Base-by-base conservation (phyloP, 2,329 filamentous ascomycete species). In the Ophiostoma sp. region DNA sequence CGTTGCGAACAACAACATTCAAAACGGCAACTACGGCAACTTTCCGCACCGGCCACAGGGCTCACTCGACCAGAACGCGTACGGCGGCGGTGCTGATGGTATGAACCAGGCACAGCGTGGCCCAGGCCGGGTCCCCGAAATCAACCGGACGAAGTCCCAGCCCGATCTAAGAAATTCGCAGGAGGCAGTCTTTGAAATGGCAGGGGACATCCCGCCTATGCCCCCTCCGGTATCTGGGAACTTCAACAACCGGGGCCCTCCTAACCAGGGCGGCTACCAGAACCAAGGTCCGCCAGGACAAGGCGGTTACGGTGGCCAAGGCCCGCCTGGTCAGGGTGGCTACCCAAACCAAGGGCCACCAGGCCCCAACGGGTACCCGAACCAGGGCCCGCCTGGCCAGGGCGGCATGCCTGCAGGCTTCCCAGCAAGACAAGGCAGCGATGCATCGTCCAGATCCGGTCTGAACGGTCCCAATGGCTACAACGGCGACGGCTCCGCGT, bases 131-230 rank as follows among this genome's bases (percentile, higher is more conserved):
- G 82, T 78, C 49, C 84, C 82, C 36, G 82, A 85, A 72, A 76
- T 88, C 66, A 84, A 81, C 69, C 83, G 84, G 70, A 85, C 87
- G 16, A 87, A 87, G 72, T 91, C 88, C 11, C 88, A 91, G 74
- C 87, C 88, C 42, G 85, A 90, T 74, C 78, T 90, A 69, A 82
- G 85, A 47, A 83, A 87, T 72, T 83, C 84, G 3, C 86, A 90
- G 73, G 82, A 86, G 2, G 90, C 89, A 8, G 83, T 90, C 1
- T 92, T 92, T 72, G 91, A 92, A 74, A 89, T 93, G 83, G 87
- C 85, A 1, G 83, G 80, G 40, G 87, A 91, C 72, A 77, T 88
- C 42, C 87, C 87, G 11, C 80, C 78, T 55, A 78, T 82, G 74
- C 83, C 27, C 27, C 27, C 78, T 67, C 41, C 42, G 8, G 9